Evolutionary conservation across 2,329 filamentous ascomycete genomes (phyloP).

Genomic region (Fusarium chlamydosporum): DNA sequence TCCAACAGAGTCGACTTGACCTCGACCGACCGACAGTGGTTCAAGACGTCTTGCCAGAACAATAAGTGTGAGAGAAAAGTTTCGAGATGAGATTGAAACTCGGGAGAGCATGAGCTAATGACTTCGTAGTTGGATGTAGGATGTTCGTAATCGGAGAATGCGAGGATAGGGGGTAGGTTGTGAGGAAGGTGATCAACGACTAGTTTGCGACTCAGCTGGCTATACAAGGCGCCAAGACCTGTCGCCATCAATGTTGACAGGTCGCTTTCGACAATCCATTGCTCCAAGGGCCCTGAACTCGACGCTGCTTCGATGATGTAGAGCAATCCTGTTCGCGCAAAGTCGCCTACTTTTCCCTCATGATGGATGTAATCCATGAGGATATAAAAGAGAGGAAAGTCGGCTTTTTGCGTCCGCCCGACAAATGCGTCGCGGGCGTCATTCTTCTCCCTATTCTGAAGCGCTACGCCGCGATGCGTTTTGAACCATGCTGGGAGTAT

Average conservation of each 20-base stretch:
- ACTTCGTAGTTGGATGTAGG: slow-evolving; percentile 78
- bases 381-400: slow-evolving; percentile 96
- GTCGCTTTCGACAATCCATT: slow-evolving; percentile 98
- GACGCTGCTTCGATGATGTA: slow-evolving; percentile 97
- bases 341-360: slow-evolving; percentile 94
- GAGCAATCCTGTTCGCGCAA: slow-evolving; percentile 91
- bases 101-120: slow-evolving; percentile 78
- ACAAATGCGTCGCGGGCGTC: slow-evolving; percentile 82
- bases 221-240: slow-evolving; percentile 83
- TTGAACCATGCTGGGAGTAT: slow-evolving; percentile 95
- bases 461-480: slow-evolving; percentile 57
- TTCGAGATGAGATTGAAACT: slow-evolving; percentile 88
- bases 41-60: slow-evolving; percentile 98
- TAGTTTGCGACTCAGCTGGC: slow-evolving; percentile 79
- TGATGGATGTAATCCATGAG: slow-evolving; percentile 97
- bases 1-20: slow-evolving; percentile 94
- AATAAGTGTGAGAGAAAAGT: slow-evolving; percentile 95
- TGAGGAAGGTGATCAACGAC: slow-evolving; percentile 83
- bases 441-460: slow-evolving; percentile 56
- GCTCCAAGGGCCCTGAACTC: slow-evolving; percentile 84
- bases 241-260: slow-evolving; percentile 97
- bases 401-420: slow-evolving; percentile 87
- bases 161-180: slow-evolving; percentile 84
- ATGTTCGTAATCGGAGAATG: slow-evolving; percentile 89
- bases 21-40: slow-evolving; percentile 92